phyloP scores from a whole-genome alignment of 1,284 basidiomycete species.

The Ustilago bromivora region DNA sequence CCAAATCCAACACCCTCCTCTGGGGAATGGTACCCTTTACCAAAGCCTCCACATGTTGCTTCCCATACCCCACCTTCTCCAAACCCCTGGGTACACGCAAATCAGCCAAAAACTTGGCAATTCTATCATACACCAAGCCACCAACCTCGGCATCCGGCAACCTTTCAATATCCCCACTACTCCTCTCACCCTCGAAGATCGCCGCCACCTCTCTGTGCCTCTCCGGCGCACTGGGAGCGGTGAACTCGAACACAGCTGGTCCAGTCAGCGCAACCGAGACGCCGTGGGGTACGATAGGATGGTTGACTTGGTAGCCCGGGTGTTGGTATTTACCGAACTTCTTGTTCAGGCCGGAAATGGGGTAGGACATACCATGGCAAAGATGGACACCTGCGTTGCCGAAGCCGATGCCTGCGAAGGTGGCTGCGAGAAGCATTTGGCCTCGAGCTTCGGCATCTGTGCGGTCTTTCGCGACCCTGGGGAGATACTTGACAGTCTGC shows the following conservation, averaged over 20 bases:
- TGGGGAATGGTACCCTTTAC: slow-evolving; percentile 90
- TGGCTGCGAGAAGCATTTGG: slow-evolving; percentile 82
- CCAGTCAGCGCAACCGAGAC: slow-evolving; percentile 54
- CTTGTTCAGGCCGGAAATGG: slow-evolving; percentile 83
- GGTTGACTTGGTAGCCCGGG: slow-evolving; percentile 76
- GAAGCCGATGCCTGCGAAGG: slow-evolving; percentile 87
- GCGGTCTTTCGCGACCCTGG: slow-evolving; percentile 83
- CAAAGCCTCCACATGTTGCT: slow-evolving; percentile 71
- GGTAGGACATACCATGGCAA: slow-evolving; percentile 63
- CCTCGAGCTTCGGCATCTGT: slow-evolving; percentile 83
- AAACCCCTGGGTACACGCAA: slow-evolving; percentile 90
- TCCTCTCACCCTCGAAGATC: slow-evolving; percentile 77
- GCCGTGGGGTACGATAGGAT: slow-evolving; percentile 88
- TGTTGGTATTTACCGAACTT: slow-evolving; percentile 75
- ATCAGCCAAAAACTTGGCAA: slow-evolving; percentile 87
- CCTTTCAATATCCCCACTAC: slow-evolving; percentile 70
- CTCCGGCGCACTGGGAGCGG: slow-evolving; percentile 77
- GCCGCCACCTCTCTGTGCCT: slow-evolving; percentile 89
- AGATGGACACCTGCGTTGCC: slow-evolving; percentile 85
- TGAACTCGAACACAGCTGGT: slow-evolving; percentile 56
- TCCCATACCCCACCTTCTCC: slow-evolving; percentile 83
- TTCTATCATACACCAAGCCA: slow-evolving; percentile 84
- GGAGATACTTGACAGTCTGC: slow-evolving; percentile 90
- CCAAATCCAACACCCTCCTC: slow-evolving; percentile 78
- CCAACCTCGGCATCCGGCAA: slow-evolving; percentile 88